Base-by-base conservation (phyloP, 345 rosid genomes). In the Passiflora organensis region DNA sequence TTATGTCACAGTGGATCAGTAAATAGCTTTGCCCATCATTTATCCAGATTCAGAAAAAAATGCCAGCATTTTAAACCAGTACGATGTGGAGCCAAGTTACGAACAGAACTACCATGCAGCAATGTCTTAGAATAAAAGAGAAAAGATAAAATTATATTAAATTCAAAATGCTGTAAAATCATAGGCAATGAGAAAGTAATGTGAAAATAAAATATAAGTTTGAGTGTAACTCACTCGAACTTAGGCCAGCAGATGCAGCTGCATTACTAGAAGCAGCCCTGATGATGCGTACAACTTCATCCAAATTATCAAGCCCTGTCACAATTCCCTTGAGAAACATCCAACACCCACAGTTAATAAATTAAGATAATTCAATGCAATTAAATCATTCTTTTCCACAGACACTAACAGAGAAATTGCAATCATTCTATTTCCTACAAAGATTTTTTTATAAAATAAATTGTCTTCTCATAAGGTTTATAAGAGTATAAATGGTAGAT, bases 281-380 rank as follows among this genome's bases (percentile, higher is more conserved):
- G 59, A 88, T 76, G 43, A 82, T 73, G 14, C 55, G 70, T 64
- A 88, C 86, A 43, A 91, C 85, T 42, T 66, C 72, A 65, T 88
- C 94, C 71, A 86, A 59, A 68, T 86, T 88, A 68, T 88, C 89
- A 48, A 91, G 98, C 45, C 87, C 98, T 51, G 71, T 72, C 66
- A 81, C 76, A 71, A 91, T 82, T 54, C 96, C 98, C 98, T 91
- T 55, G 15, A 43, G 13, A 39, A 28, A 66, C 24, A 63, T 13
- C 41, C 22, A 65, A 48, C 54, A 59, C 43, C 41, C 2, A 41
- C 15, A 50, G 22, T 41, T 13, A 24, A 39, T n/a, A 41, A 22
- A 2, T n/a, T n/a, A 51, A n/a, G 48, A 13, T 50, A 36, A 14
- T 10, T 21, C 46, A 53, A 32, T 34, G n/a, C 13, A 13, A 34